These are phyloP conservation scores for Apiospora kogelbergensis DNA, from an alignment of 2,329 filamentous ascomycete genomes.

Conservation along the genomic window DNA sequence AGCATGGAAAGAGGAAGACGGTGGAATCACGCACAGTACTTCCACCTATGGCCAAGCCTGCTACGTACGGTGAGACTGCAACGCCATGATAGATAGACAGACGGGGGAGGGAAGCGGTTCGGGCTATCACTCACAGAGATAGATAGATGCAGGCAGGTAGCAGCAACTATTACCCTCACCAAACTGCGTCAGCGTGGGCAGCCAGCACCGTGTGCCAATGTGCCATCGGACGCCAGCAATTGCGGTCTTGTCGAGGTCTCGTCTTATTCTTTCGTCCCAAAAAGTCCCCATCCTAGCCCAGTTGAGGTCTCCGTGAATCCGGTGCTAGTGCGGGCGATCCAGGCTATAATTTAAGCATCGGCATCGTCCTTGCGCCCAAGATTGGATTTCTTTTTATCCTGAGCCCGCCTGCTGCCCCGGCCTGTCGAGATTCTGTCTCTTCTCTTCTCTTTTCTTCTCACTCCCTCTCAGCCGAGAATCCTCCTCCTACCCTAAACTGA, in stretches of 20 bases:
- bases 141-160: not conserved
- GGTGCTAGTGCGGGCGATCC: not conserved
- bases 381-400: constrained; percentile 7
- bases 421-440: not conserved
- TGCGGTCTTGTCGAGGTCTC: not conserved
- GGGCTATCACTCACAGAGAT: not conserved
- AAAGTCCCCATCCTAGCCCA: not conserved
- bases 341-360: constrained; percentile 6
- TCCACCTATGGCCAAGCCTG: not conserved
- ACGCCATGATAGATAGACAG: not conserved
- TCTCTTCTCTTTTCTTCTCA: not conserved
- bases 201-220: constrained; percentile 1
- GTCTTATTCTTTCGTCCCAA: not conserved
- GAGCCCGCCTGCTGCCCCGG: not conserved
- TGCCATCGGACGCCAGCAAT: not conserved
- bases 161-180: not conserved
- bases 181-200: not conserved
- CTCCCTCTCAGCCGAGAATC: not conserved
- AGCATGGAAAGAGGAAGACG: not conserved
- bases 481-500: not conserved
- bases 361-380: not conserved
- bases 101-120: not conserved
- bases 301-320: constrained; percentile 6
- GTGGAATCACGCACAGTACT: not conserved
- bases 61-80: not conserved